These are phyloP conservation scores for Globisporangium recalcitrans DNA, from an alignment of 352 stramenopile species.

Conservation along the genomic window DNA sequence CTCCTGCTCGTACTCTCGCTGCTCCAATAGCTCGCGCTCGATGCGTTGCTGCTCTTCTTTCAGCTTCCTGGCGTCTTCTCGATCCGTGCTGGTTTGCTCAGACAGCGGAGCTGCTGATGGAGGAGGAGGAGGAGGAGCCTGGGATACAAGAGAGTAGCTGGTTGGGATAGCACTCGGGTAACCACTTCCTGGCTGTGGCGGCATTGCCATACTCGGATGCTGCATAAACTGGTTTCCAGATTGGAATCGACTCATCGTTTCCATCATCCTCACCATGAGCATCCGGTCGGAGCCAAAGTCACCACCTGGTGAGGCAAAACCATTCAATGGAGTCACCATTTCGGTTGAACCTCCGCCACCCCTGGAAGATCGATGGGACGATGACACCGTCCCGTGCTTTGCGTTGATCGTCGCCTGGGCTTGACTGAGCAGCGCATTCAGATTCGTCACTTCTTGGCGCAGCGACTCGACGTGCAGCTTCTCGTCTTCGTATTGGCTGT, in stretches of 20 bases:
- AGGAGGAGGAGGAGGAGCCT: not conserved
- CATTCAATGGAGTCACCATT: not conserved
- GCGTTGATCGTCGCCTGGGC: constrained; percentile 45
- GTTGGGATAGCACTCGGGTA: not conserved
- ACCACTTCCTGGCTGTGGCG: not conserved
- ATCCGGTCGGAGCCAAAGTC: constrained; percentile 24
- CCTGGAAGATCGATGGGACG: not conserved
- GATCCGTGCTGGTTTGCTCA: not conserved
- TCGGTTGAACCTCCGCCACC: not conserved
- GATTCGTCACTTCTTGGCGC: constrained; percentile 54
- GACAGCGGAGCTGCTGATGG: not conserved
- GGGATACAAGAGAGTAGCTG: not conserved
- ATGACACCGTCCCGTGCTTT: constrained; percentile 21
- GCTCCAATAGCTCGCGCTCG: constrained; percentile 43
- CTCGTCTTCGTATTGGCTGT: constrained; percentile 75
- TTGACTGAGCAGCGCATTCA: constrained; percentile 61
- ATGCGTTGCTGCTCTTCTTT: constrained; percentile 33
- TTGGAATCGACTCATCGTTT: constrained; percentile 47
- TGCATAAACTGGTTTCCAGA: not conserved
- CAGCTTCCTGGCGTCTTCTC: constrained; percentile 17
- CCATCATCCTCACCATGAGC: constrained; percentile 64
- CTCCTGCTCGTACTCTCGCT: constrained; percentile 42
- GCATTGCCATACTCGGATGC: not conserved
- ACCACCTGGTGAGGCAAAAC: not conserved
- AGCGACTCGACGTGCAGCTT: constrained; percentile 63